Evolutionary conservation across 2,329 filamentous ascomycete genomes (phyloP).

Genomic region (Fusarium aywerte): DNA sequence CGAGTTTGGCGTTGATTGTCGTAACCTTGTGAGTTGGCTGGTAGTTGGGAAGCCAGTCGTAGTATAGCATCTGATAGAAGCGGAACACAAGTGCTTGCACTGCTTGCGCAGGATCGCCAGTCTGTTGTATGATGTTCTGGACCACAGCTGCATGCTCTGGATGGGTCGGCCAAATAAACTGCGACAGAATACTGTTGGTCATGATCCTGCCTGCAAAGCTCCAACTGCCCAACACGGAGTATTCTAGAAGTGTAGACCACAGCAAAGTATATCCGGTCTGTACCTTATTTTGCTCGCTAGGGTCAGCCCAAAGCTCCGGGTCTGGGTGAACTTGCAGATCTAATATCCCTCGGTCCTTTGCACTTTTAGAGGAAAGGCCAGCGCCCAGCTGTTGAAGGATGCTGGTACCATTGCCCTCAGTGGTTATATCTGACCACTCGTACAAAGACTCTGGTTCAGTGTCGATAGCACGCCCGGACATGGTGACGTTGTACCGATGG

Average conservation of each 20-base stretch:
- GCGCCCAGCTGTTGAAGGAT: conserved; percentile 5
- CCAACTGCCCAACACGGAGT: conserved; percentile 1
- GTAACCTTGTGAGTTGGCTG: background rate
- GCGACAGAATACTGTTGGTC: background rate
- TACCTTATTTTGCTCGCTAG: background rate
- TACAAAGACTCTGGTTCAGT: conserved; percentile 6
- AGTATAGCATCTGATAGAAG: conserved; percentile 10
- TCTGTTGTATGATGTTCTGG: conserved; percentile 3
- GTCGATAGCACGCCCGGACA: conserved; percentile 1
- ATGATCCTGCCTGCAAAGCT: background rate
- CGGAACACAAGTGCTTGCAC: background rate
- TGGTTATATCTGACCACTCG: background rate
- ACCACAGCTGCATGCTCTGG: conserved; percentile 3
- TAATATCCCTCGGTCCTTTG: conserved; percentile 3
- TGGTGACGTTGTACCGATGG: conserved; percentile 17
- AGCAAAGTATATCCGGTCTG: background rate
- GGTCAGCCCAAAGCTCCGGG: background rate
- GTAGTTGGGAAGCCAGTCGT: background rate
- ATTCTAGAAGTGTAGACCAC: background rate
- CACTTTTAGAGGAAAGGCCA: background rate
- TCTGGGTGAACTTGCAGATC: background rate
- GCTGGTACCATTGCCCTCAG: background rate
- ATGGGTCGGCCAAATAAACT: conserved; percentile 1
- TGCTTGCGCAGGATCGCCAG: background rate
- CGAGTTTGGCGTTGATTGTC: background rate